Evolutionary conservation across 768 basidiomycete species (phyloP), one percentile per base, ranked within the genome.

Genomic region (Tylopilus sp.): DNA sequence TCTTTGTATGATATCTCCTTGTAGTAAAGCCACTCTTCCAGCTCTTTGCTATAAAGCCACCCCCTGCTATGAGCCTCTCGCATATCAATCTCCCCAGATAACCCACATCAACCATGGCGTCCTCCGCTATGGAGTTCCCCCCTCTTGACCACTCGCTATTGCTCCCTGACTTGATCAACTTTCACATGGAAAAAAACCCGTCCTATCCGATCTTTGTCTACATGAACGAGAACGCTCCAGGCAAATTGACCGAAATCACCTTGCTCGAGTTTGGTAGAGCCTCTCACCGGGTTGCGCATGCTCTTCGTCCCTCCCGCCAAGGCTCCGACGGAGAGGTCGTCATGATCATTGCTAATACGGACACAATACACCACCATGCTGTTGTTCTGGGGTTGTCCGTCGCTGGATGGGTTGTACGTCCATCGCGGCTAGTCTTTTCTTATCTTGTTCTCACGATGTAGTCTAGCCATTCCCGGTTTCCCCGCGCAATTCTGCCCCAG

Each of bases 401-500:
- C 9, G 74, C 76, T 6, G 76, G 75, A 18, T 70, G 67, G 51
- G 46, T 67, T 0, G 69, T 69, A 49, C 26, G 64, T 55, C 0
- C 63, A 70, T 38, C 52, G 59, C 3, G 2, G 6, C 36, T 38
- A 22, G 65, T 23, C 47, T 69, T 18, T 71, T 66, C 47, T 15
- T 25, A 3, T 13, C 10, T 55, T 65, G 1, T 55, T 69, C 57
- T 71, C 18, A 57, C 64, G 7, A 36, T 35, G 13, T 13, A 8
- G 5, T 47, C 12, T 36, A 63, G 67, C 56, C 65, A n/a, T 76
- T 78, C 41, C 68, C 63, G 9, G 64, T 71, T 17, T 74, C 72
- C 0, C 61, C 72, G 1, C 57, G 74, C 50, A 79, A 77, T 59
- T 76, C 77, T 1, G 62, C 73, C 0, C 68, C 71, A 2, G 80